Conservation (phyloP, 177 flowering plant species). For the Telopea speciosissima region DNA sequence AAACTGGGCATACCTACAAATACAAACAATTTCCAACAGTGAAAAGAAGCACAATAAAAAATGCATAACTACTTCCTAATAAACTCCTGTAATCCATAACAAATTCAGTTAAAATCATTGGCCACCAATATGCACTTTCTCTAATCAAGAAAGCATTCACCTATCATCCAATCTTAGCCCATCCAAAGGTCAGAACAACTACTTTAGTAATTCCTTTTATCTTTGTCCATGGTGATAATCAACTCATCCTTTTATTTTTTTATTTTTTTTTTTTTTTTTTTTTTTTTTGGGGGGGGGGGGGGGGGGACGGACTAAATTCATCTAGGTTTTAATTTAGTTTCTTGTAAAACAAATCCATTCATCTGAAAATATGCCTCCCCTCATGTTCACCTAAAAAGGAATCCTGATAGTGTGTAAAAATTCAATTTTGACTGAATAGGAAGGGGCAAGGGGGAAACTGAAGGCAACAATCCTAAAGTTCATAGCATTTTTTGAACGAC, state of each 20-base stretch:
- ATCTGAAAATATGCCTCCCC: not conserved
- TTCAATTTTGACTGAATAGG: not conserved
- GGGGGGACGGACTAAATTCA: too few species aligned
- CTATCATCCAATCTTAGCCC: not conserved
- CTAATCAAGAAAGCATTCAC: too few species aligned
- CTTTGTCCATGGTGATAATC: too few species aligned
- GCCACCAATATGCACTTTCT: not conserved
- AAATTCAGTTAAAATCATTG: not conserved
- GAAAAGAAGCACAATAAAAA: not conserved
- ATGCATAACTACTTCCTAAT: not conserved
- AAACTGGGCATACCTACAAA: slow-evolving; percentile 90
- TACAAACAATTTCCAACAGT: not conserved
- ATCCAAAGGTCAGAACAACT: too few species aligned
- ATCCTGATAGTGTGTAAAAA: too few species aligned
- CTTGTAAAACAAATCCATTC: too few species aligned
- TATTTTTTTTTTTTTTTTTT: too few species aligned
- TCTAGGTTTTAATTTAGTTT: too few species aligned
- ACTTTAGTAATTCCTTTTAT: too few species aligned
- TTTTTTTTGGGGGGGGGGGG: too few species aligned
- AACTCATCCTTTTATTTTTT: too few species aligned
- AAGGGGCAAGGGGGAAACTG: not conserved
- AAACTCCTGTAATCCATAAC: not conserved
- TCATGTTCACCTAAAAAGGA: not conserved
- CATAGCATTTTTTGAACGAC: not conserved
- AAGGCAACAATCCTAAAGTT: not conserved